Base-by-base conservation (phyloP, 768 basidiomycete genomes). In the Asterophora parasitica region DNA sequence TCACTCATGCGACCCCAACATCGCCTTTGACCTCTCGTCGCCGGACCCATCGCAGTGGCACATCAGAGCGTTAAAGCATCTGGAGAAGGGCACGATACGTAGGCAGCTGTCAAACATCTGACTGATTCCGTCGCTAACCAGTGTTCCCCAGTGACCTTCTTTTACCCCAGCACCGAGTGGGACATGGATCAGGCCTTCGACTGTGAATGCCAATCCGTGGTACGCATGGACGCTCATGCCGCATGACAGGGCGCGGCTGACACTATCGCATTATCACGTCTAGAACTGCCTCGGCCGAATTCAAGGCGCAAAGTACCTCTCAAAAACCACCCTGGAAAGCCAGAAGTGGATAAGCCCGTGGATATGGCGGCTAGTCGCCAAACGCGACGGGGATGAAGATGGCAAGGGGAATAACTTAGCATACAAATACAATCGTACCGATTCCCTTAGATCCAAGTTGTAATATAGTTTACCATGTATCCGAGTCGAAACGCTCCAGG, bases 401-500 rank as follows among this genome's bases (percentile, higher is more conserved):
- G 23, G 40, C 43, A 36, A 28, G 44, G 42, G 20, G 36, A 31
- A 40, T 39, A 42, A 10, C 39, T 27, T n/a, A 47, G 17, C 46
- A 49, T 40, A 19, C 32, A 4, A 32, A 35, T 28, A 40, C 30
- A 30, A 26, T 35, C 17, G 16, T 35, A 31, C 20, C 31, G 8
- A 9, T 10, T 7, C 8, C 38, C 20, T 7, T 26, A 30, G 13
- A 45, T 34, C 7, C 26, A 40, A 45, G 16, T 42, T 15, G 15
- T 36, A 23, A 20, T 13, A 30, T 44, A 32, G 27, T 48, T 66
- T 62, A 92, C 88, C 88, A 90, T 20, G 73, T 57, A 55, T 91
- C 88, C 4, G 64, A 65, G 47, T 91, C 85, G 62, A 98, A 99
- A 12, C 96, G 81, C 54, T 92, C 90, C 39, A 98, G 65, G 27